Evolutionary conservation across 495 filamentous ascomycete species (phyloP), one percentile per base, ranked within the genome.

Genomic region (Parathielavia hyrcaniae): DNA sequence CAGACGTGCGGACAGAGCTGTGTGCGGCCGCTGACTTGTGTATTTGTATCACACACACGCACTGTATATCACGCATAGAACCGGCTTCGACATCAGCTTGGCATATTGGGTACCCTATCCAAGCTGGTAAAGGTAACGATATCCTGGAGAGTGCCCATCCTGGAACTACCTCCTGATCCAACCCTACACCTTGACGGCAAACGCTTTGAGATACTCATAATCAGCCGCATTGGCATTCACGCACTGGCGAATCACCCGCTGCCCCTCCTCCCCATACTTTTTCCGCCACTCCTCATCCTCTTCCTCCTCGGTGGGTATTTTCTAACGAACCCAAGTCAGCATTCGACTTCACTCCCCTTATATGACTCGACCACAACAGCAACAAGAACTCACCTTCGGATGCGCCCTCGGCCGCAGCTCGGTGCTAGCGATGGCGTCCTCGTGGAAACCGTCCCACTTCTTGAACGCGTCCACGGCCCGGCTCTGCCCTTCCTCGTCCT

Each of bases 391-490:
- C 81, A 96, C 91, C 65, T 88, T 81, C 41, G 65, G 70, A 40
- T 69, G 55, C 26, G 65, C 67, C 67, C 90, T 75, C 16, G 89
- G 80, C 63, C 83, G 85, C 61, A 98, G 71, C 43, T 81, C 83
- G 50, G 76, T 85, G 60, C 86, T 91, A 51, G 86, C 74, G 60
- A 97, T 87, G 17, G 89, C 93, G 77, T 97, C 92, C 51, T 97
- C 87, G 66, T 97, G 93, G 70, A 96, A 98, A 0, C 91, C 93
- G 55, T 83, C 84, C 93, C 93, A 98, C 75, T 98, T 98, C 74
- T 89, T 88, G 74, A 98, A 98, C 19, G 80, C 79, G 53, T 80
- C 78, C 53, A 74, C 75, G 0, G 88, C 91, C 52, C 73, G 65
- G 50, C 72, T 53, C 57, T 92, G 83, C 45, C 85, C 83, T 50